Evolutionary conservation across 148 eudicot species (phyloP), one percentile per base, ranked within the genome.

Genomic region (Amaranthus hypochondriacus): DNA sequence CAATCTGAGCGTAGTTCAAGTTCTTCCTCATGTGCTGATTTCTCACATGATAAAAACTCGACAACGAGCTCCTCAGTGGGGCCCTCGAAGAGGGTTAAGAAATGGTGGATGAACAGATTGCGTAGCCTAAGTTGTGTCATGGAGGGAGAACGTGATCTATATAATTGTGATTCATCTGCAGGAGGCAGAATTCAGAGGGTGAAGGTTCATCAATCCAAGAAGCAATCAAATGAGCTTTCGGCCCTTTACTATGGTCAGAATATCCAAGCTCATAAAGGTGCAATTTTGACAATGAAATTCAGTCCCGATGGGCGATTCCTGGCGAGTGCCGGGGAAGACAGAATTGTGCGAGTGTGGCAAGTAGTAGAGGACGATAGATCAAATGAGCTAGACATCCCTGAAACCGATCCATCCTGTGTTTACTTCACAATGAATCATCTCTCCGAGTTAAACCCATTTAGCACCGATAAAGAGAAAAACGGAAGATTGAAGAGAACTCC

Each of bases 311-410:
- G 99, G 48, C 82, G 78, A 60, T 92, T 79, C 76, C 75, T 95
- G 13, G 99, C 99, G 10, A 92, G 87, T 72, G 97, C 92, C 13
- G 99, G 97, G 47, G 99, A 90, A 81, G 99, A 92, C 68, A 81
- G 86, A 73, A 60, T 95, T 77, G 91, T 95, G 50, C 86, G 92
- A 47, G 82, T 95, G 13, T 95, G 99, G 97, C 83, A 87, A 83
- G 90, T 95, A 62, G 83, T 86, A 69, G 94, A 87, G 76, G 91
- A 85, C 74, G 86, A 86, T 73, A 86, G 96, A 80, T 83, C 81
- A 7, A 87, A 76, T 63, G 83, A 84, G 68, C 14, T 66, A 62
- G 98, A 95, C 56, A 81, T 95, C 56, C 96, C 97, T 12, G 89
- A 85, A 47, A 83, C 83, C 18, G 96, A 90, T 74, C 88, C 94